These are phyloP conservation scores for Olyra latifolia DNA, from an alignment of 176 grass and related monocot genomes.

Conservation along the genomic window DNA sequence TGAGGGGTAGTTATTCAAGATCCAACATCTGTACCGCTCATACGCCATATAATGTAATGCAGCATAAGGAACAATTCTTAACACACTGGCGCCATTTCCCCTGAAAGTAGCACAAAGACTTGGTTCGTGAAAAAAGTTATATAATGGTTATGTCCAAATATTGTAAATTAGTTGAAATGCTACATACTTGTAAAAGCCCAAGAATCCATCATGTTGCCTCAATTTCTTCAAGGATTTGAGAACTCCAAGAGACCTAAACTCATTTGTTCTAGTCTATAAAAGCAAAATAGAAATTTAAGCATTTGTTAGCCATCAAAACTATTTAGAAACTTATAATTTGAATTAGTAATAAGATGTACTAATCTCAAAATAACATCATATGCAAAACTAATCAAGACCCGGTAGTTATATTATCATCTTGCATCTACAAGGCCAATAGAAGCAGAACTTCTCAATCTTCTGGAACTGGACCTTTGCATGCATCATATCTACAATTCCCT, in stretches of 20 bases:
- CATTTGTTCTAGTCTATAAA: slow-evolving; percentile 79
- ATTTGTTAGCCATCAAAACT: slow-evolving; percentile 3
- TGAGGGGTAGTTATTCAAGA: slow-evolving; percentile 81
- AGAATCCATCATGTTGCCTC: slow-evolving; percentile 73
- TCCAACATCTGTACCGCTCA: slow-evolving; percentile 86
- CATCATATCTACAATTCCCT: neutral
- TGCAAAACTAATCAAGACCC: slow-evolving; percentile 24
- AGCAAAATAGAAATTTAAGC: slow-evolving; percentile 29
- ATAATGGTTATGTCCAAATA: neutral
- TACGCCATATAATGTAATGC: slow-evolving; percentile 96
- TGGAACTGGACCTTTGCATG: neutral
- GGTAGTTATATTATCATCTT: neutral
- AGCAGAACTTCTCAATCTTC: neutral
- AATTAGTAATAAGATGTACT: neutral
- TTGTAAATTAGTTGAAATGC: slow-evolving; percentile 4
- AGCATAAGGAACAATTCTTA: slow-evolving; percentile 93
- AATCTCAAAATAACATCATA: slow-evolving; percentile 11
- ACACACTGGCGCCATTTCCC: slow-evolving; percentile 95
- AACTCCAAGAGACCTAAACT: slow-evolving; percentile 81
- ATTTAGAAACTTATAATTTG: slow-evolving; percentile 20
- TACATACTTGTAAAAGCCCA: slow-evolving; percentile 90
- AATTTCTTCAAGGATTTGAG: slow-evolving; percentile 75
- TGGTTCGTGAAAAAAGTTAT: slow-evolving; percentile 14
- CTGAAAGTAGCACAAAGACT: slow-evolving; percentile 45
- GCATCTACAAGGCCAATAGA: neutral